Percentiles rank a stretch among this genome's conserved stretches.
Evolutionary conservation across 768 basidiomycete species (phyloP).

Genomic region (Lentinula detonsa): DNA sequence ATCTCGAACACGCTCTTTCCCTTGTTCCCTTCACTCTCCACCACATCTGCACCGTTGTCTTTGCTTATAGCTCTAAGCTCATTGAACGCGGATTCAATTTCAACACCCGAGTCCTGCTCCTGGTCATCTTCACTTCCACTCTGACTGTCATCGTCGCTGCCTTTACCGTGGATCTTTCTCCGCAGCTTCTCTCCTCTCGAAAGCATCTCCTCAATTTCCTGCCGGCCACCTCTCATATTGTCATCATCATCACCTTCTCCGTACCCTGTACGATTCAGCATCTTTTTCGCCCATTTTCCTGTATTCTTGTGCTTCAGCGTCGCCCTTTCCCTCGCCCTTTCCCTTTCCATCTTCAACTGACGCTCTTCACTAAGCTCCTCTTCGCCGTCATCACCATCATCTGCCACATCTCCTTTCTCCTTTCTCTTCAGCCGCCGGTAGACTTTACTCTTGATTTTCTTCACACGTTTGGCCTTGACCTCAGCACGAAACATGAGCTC

Average conservation of each 20-base stretch:
- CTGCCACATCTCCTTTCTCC: slow-evolving; percentile 55
- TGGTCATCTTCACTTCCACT: slow-evolving; percentile 42
- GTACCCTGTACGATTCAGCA: slow-evolving; percentile 46
- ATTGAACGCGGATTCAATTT: slow-evolving; percentile 63
- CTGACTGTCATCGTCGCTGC: slow-evolving; percentile 43
- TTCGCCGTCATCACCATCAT: slow-evolving; percentile 40
- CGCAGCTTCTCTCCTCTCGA: slow-evolving; percentile 74
- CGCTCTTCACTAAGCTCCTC: slow-evolving; percentile 41
- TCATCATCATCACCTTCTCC: slow-evolving; percentile 61
- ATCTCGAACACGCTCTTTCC: slow-evolving; percentile 80
- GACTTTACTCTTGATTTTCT: slow-evolving; percentile 95
- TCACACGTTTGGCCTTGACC: slow-evolving; percentile 79
- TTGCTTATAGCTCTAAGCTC: slow-evolving; percentile 55
- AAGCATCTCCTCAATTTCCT: slow-evolving; percentile 83
- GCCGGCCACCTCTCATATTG: slow-evolving; percentile 26
- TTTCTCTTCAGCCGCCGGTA: slow-evolving; percentile 84
- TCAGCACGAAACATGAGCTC: slow-evolving; percentile 94
- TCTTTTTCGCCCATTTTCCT: slow-evolving; percentile 81
- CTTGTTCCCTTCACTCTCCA: slow-evolving; percentile 27
- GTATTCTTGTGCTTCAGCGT: slow-evolving; percentile 85
- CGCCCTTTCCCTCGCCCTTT: slow-evolving; percentile 83
- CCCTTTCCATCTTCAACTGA: slow-evolving; percentile 65
- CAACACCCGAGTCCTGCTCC: slow-evolving; percentile 37
- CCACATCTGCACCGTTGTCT: slow-evolving; percentile 24
- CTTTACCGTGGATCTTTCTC: slow-evolving; percentile 66